Evolutionary conservation across 306 rosid genomes (phyloP), one percentile per base, ranked within the genome.

Genomic region (Lathyrus aphaca): DNA sequence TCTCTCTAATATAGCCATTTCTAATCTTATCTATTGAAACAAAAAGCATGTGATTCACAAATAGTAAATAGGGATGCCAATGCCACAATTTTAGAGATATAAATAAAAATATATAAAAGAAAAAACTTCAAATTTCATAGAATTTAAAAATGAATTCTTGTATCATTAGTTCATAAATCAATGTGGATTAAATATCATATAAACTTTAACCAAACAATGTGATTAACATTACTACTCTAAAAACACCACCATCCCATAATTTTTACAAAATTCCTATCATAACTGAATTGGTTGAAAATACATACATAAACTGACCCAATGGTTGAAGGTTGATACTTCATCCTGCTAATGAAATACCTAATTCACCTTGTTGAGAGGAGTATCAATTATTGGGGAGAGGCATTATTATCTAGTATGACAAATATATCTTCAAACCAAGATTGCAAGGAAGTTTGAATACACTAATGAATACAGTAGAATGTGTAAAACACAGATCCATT

Each of bases 61-160:
- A 55, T 39, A 25, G 43, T 16, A 13, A 68, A 40, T 53, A 73
- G 21, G 56, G 45, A 44, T 14, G 16, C 8, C 19, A 11, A 61
- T 54, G 35, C 30, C 78, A 54, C 42, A 32, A 30, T 23, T 48
- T 51, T 30, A 14, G 19, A 42, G 21, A 55, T 44, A 43, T 18
- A 37, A 37, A 30, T 59, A 14, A 17, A 29, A 46, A 38, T 10
- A 17, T 29, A 18, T 29, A 54, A 48, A 21, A 19, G 1, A 29
- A 29, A 29, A 29, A 29, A 29, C 5, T 29, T 2, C 4, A 29
- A 29, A 3, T 3, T 29, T 0, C 5, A 40, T 32, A 51, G 14
- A 61, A 50, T 50, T 18, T 56, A 76, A 61, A 61, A 3, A 40
- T 69, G 10, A 10, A 18, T n/a, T 64, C 14, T 51, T 25, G 13